Percentiles rank a stretch among this genome's conserved stretches.
These are phyloP conservation scores for Arabidopsis hybrid DNA, from an alignment of 441 rosid genomes.

Conservation along the genomic window DNA sequence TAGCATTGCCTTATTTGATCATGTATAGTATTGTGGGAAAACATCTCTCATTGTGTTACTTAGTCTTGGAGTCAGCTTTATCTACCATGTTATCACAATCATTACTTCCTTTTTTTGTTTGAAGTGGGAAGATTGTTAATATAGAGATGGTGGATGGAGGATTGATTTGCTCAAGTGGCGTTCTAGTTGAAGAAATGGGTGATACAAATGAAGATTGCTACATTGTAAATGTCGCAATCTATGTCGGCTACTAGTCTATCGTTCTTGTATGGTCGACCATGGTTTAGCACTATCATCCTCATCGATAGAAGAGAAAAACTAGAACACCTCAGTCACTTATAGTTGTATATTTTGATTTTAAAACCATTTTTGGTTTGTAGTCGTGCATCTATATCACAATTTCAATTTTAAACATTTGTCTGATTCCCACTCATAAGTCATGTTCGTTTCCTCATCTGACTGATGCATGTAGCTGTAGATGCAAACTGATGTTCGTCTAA, in stretches of 20 bases:
- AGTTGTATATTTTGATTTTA: conserved; percentile 17
- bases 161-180: conserved; percentile 93
- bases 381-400: conserved; percentile 2
- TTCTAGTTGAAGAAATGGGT: conserved; percentile 91
- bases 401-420: neutral
- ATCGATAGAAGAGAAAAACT: neutral
- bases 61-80: neutral
- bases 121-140: conserved; percentile 72
- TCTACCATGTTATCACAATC: neutral
- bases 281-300: neutral
- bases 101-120: conserved; percentile 2
- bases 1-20: too few species aligned
- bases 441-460: too few species aligned
- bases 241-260: conserved; percentile 74
- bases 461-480: too few species aligned
- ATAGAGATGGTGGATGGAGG: conserved; percentile 95
- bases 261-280: neutral
- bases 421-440: neutral
- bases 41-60: neutral
- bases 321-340: neutral
- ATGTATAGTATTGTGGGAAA: neutral
- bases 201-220: conserved; percentile 90
- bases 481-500: too few species aligned
- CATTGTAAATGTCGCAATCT: conserved; percentile 88
- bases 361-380: conserved; percentile 12